phyloP scores from a whole-genome alignment of 2,329 filamentous ascomycete genomes.

The Cercospora zeina region DNA sequence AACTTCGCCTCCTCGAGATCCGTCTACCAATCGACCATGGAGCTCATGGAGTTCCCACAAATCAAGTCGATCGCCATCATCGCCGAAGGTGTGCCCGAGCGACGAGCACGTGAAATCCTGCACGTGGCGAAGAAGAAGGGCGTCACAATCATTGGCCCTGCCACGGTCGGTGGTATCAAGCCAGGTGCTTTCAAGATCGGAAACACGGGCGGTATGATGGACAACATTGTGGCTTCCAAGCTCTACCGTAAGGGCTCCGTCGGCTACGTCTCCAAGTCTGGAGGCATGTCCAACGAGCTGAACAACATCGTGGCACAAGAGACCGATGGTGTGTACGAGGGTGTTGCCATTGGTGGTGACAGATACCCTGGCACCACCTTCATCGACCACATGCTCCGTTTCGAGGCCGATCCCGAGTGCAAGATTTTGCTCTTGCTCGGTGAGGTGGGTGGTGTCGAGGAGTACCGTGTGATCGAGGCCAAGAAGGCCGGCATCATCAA shows the following conservation, averaged over 20 bases:
- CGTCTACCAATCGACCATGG: conserved; percentile 98
- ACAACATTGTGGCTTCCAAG: conserved; percentile 99
- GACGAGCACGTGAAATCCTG: conserved; percentile 97
- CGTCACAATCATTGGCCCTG: conserved; percentile 96
- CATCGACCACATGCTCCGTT: conserved; percentile 96
- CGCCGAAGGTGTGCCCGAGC: conserved; percentile 97
- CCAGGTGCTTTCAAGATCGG: conserved; percentile 99
- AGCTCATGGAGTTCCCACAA: conserved; percentile 95
- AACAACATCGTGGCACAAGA: conserved; percentile 99
- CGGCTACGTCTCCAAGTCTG: conserved; percentile 99
- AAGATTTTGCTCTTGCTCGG: conserved; percentile 95
- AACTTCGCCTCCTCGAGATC: conserved; percentile 99
- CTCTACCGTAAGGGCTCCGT: conserved; percentile 99
- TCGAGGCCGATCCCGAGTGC: conserved; percentile 94
- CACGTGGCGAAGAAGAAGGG: conserved; percentile 97
- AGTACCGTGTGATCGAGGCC: conserved; percentile 98
- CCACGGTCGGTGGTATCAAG: conserved; percentile 99
- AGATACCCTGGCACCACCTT: conserved; percentile 98
- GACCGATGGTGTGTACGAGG: conserved; percentile 98
- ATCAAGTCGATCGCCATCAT: conserved; percentile 99
- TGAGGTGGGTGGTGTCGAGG: conserved; percentile 98
- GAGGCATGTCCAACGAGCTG: conserved; percentile 99
- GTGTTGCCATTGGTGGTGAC: conserved; percentile 98
- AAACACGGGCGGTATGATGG: conserved; percentile 99
- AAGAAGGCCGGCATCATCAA: conserved; percentile 92